Evolutionary conservation across 2,329 filamentous ascomycete species (phyloP).

Genomic region (Trichoderma harzianum): DNA sequence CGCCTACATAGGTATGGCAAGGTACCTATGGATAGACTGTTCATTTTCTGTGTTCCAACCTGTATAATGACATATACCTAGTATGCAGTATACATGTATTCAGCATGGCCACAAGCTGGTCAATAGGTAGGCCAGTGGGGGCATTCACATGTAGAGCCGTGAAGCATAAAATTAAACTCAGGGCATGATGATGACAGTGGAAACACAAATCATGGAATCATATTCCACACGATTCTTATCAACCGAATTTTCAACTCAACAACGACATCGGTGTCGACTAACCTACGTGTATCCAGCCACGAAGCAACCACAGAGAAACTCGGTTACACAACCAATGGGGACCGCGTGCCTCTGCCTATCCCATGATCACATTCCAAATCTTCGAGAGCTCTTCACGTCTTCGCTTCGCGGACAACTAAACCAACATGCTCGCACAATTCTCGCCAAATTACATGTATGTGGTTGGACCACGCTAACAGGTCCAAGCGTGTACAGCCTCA

Average conservation of each 20-base stretch:
- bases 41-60: not conserved
- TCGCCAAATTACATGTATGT: not conserved
- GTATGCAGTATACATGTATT: not conserved
- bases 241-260: not conserved
- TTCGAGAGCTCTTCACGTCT: not conserved
- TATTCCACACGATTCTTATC: not conserved
- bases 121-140: not conserved
- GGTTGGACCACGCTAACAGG: not conserved
- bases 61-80: not conserved
- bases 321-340: not conserved
- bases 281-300: not conserved
- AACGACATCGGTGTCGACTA: not conserved
- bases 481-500: not conserved
- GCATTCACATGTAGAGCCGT: not conserved
- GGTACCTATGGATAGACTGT: not conserved
- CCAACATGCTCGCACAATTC: not conserved
- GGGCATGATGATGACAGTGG: not conserved
- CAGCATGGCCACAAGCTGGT: not conserved
- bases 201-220: not conserved
- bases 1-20: no score
- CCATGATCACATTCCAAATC: not conserved
- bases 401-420: not conserved
- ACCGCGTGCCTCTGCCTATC: not conserved
- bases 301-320: not conserved
- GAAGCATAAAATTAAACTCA: not conserved